Conservation (phyloP, 2,329 filamentous ascomycete species). For the Arthrinium puccinioides region DNA sequence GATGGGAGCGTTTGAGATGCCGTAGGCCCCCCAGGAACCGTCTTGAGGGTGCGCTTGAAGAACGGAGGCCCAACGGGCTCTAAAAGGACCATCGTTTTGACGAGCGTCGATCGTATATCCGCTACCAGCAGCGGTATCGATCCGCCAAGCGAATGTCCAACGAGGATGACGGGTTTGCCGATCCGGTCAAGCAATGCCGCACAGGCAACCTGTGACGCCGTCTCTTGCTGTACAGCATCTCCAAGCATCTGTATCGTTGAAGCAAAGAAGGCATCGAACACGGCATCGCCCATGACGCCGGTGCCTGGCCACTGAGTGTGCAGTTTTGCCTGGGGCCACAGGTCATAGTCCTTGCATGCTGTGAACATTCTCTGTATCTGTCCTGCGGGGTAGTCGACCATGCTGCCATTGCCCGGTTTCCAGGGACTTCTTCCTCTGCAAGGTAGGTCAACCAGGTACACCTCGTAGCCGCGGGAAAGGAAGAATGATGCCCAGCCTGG, state of each 20-base stretch:
- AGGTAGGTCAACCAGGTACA: constrained; percentile 40
- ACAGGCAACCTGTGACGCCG: constrained; percentile 28
- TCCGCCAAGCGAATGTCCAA: constrained; percentile 40
- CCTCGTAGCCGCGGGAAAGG: constrained; percentile 34
- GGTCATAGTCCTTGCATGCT: constrained; percentile 20
- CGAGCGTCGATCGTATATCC: constrained; percentile 31
- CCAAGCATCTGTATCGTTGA: constrained; percentile 29
- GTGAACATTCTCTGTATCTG: constrained; percentile 30
- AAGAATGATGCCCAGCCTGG: constrained; percentile 42
- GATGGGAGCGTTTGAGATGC: constrained; percentile 40
- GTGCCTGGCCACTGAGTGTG: constrained; percentile 37
- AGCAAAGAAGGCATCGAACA: constrained; percentile 34
- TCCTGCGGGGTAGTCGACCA: constrained; percentile 23
- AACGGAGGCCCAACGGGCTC: constrained; percentile 43
- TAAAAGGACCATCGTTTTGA: constrained; percentile 32
- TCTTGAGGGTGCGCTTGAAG: constrained; percentile 30
- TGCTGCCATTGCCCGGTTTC: constrained; percentile 21
- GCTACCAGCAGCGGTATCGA: constrained; percentile 32
- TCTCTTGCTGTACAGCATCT: constrained; percentile 26
- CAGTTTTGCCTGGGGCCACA: constrained; percentile 30
- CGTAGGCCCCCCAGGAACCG: constrained; percentile 30
- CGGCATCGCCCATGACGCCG: constrained; percentile 28
- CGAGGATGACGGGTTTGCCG: constrained; percentile 28
- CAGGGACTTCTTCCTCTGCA: constrained; percentile 37
- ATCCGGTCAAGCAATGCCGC: constrained; percentile 34